Percentiles rank a stretch among this genome's conserved stretches.
These are phyloP conservation scores for Paracamarosporium sp. DNA, from an alignment of 2,329 filamentous ascomycete genomes.

Conservation along the genomic window DNA sequence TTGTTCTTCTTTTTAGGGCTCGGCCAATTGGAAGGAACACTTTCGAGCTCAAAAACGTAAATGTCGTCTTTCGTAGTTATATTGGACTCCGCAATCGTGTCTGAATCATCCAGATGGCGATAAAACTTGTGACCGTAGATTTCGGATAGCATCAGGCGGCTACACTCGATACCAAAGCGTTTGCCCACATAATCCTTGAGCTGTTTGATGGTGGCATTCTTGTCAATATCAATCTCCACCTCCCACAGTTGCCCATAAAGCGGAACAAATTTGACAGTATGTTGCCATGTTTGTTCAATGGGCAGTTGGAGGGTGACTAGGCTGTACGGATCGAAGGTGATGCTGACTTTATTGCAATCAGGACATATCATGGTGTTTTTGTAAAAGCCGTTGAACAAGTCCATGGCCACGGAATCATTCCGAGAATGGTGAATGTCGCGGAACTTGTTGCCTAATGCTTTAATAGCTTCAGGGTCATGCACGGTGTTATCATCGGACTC, in stretches of 20 bases:
- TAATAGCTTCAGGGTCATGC: constrained; percentile 78
- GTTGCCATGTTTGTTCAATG: constrained; percentile 81
- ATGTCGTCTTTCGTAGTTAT: constrained; percentile 70
- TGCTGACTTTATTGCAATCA: constrained; percentile 90
- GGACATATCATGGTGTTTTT: constrained; percentile 97
- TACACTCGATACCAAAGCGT: constrained; percentile 60
- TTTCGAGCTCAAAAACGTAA: constrained; percentile 79
- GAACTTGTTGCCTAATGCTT: constrained; percentile 83
- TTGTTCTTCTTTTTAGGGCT: constrained; percentile 52
- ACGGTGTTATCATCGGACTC: constrained; percentile 98
- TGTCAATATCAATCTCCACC: constrained; percentile 81
- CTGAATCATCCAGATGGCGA: constrained; percentile 76
- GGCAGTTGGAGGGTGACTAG: constrained; percentile 91
- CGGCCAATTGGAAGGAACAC: constrained; percentile 78
- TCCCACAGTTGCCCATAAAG: constrained; percentile 73
- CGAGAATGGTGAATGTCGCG: constrained; percentile 91
- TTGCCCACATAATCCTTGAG: constrained; percentile 70
- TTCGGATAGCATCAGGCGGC: constrained; percentile 79
- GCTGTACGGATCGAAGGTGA: constrained; percentile 98
- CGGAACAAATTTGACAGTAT: constrained; percentile 78
- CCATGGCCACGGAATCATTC: constrained; percentile 93
- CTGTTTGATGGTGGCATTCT: constrained; percentile 71
- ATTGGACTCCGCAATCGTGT: constrained; percentile 70
- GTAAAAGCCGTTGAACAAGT: constrained; percentile 97
- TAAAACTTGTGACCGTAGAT: constrained; percentile 86